These are phyloP conservation scores for Athelia psychrophila DNA, from an alignment of 1,284 basidiomycete genomes.

Conservation along the genomic window DNA sequence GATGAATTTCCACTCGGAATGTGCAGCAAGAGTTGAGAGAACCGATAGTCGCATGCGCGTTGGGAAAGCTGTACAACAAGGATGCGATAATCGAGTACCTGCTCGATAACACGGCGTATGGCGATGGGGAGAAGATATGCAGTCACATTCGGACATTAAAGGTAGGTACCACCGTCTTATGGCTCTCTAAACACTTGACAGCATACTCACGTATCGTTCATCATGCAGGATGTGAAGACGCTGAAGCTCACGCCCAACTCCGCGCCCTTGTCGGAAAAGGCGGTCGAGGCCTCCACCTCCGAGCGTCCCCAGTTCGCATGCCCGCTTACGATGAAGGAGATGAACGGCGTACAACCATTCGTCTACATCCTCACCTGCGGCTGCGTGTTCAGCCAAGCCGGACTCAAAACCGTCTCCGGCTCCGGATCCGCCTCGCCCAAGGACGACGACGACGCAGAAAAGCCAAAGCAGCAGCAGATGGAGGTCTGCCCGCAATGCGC, in stretches of 20 bases:
- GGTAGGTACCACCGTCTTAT: constrained; percentile 43
- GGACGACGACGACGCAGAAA: constrained; percentile 23
- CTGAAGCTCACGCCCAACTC: constrained; percentile 79
- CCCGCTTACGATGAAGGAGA: constrained; percentile 87
- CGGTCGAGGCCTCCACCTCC: constrained; percentile 30
- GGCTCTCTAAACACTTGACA: neutral
- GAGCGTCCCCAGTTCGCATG: constrained; percentile 77
- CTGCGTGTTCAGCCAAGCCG: constrained; percentile 83
- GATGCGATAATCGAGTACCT: constrained; percentile 88
- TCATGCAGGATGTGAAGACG: constrained; percentile 73
- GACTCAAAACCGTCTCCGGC: constrained; percentile 59
- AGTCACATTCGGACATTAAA: constrained; percentile 87
- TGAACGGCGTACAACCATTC: constrained; percentile 89
- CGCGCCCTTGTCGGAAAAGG: constrained; percentile 33
- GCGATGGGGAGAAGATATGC: constrained; percentile 83
- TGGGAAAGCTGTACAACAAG: constrained; percentile 94
- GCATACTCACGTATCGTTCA: constrained; percentile 1
- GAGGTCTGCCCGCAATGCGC: constrained; percentile 75
- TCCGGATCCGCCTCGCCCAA: constrained; percentile 32
- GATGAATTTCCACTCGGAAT: neutral
- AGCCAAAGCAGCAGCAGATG: constrained; percentile 31
- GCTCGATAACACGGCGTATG: constrained; percentile 73
- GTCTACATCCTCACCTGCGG: constrained; percentile 85
- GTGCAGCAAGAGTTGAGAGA: constrained; percentile 74
- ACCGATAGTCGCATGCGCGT: constrained; percentile 84